Percentiles rank a stretch among this genome's conserved stretches.
phyloP scores from a whole-genome alignment of 352 stramenopile genomes.

The Plasmopara viticola region DNA sequence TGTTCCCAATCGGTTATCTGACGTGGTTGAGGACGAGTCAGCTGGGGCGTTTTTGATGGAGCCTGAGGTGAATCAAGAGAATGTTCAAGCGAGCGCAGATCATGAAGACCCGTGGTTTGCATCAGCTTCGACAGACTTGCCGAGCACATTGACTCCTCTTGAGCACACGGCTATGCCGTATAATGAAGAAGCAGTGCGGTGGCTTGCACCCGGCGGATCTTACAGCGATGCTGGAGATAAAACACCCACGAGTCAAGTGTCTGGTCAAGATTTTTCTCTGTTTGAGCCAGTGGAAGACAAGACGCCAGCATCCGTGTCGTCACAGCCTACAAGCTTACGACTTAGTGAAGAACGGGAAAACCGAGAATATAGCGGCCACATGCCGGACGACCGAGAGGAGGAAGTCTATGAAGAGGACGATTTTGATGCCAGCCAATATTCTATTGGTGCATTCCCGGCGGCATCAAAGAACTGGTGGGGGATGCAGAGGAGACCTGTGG shows the following conservation, averaged over 20 bases:
- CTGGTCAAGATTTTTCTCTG: constrained; percentile 16
- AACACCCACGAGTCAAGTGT: constrained; percentile 10
- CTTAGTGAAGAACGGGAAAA: constrained; percentile 4
- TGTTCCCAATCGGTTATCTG: constrained; percentile 24
- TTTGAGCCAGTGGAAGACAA: constrained; percentile 54
- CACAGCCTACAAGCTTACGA: background rate
- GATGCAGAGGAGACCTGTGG: constrained; percentile 33
- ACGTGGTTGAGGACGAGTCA: constrained; percentile 13
- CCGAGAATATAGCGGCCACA: constrained; percentile 6
- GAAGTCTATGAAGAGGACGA: constrained; percentile 33
- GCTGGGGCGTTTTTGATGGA: constrained; percentile 60
- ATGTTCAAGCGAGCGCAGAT: background rate
- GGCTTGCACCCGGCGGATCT: constrained; percentile 32
- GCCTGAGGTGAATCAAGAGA: constrained; percentile 13
- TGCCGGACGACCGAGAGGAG: constrained; percentile 4
- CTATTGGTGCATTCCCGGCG: constrained; percentile 45
- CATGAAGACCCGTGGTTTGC: constrained; percentile 66
- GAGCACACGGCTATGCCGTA: constrained; percentile 36
- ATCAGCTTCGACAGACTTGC: constrained; percentile 12
- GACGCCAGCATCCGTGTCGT: constrained; percentile 1
- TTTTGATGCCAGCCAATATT: constrained; percentile 40
- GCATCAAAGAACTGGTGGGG: constrained; percentile 75
- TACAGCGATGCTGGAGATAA: constrained; percentile 8
- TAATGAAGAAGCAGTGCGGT: constrained; percentile 56
- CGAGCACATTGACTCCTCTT: constrained; percentile 33